phyloP scores from a whole-genome alignment of 176 grass and related monocot species.

The Bonia amplexicaulis region DNA sequence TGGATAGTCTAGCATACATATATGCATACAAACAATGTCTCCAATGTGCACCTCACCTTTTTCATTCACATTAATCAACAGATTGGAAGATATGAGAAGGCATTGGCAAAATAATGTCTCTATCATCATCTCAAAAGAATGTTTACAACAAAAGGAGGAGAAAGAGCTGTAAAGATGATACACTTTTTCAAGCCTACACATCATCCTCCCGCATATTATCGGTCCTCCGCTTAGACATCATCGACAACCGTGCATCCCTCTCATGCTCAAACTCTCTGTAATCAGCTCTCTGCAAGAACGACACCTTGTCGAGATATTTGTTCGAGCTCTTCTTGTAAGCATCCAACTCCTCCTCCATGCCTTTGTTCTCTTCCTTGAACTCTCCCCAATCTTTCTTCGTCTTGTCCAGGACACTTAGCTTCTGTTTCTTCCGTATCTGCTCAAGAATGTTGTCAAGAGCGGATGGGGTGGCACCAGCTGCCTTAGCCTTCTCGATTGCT shows the following conservation, averaged over 20 bases:
- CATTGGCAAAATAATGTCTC: not conserved
- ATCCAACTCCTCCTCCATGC: conserved; percentile 79
- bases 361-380: conserved; percentile 88
- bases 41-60: not conserved
- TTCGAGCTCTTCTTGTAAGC: conserved; percentile 98
- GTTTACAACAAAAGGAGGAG: conserved; percentile 3
- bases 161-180: not conserved
- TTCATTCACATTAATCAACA: not conserved
- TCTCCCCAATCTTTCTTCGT: conserved; percentile 99
- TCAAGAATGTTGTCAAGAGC: conserved; percentile 69
- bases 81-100: not conserved
- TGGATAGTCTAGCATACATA: not conserved
- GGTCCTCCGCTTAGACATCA: conserved; percentile 59
- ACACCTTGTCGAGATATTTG: conserved; percentile 86
- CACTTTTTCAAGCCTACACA: conserved; percentile 31
- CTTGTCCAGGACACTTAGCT: conserved; percentile 96
- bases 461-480: conserved; percentile 32
- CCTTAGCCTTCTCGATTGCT: conserved; percentile 78
- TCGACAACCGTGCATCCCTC: conserved; percentile 73
- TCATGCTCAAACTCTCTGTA: conserved; percentile 90
- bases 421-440: conserved; percentile 95
- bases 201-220: conserved; percentile 54
- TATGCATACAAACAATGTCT: not conserved
- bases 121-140: conserved; percentile 31
- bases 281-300: conserved; percentile 83